Conservation (phyloP, 164 flowering plant genomes). For the Liriodendron chinense region DNA sequence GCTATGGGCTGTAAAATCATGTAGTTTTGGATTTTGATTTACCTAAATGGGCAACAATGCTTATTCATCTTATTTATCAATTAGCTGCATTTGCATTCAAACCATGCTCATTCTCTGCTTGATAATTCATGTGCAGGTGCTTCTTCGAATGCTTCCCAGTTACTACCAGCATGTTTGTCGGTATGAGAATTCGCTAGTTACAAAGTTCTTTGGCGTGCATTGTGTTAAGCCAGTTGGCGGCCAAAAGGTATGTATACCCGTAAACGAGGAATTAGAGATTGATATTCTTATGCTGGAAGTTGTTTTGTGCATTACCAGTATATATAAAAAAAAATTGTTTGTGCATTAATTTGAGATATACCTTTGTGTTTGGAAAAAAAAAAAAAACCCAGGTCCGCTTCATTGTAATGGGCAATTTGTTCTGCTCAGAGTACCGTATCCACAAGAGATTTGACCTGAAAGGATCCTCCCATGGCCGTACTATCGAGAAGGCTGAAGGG, state of each 20-base stretch:
- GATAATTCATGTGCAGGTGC: slow-evolving; percentile 23
- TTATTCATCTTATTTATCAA: background rate
- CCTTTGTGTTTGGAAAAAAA: slow-evolving; percentile 17
- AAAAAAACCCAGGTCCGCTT: slow-evolving; percentile 50
- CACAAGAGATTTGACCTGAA: slow-evolving; percentile 64
- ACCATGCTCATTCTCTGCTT: background rate
- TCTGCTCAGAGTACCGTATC: slow-evolving; percentile 60
- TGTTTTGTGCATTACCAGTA: background rate
- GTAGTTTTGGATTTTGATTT: background rate
- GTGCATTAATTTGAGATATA: background rate
- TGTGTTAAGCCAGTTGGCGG: slow-evolving; percentile 46
- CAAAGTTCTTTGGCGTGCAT: slow-evolving; percentile 54
- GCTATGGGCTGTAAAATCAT: background rate
- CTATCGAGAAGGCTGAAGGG: slow-evolving; percentile 45
- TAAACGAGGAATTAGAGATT: slow-evolving; percentile 37
- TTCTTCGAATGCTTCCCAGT: slow-evolving; percentile 44
- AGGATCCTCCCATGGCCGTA: slow-evolving; percentile 31
- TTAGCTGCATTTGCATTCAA: background rate
- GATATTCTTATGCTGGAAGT: background rate
- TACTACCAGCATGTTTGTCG: slow-evolving; percentile 40
- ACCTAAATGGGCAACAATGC: background rate
- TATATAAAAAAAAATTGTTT: background rate
- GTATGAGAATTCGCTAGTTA: slow-evolving; percentile 35
- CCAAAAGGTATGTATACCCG: slow-evolving; percentile 37
- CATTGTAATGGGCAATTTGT: slow-evolving; percentile 69